Evolutionary conservation across 768 basidiomycete species (phyloP).

Genomic region (Agaricus sinodeliciosus): DNA sequence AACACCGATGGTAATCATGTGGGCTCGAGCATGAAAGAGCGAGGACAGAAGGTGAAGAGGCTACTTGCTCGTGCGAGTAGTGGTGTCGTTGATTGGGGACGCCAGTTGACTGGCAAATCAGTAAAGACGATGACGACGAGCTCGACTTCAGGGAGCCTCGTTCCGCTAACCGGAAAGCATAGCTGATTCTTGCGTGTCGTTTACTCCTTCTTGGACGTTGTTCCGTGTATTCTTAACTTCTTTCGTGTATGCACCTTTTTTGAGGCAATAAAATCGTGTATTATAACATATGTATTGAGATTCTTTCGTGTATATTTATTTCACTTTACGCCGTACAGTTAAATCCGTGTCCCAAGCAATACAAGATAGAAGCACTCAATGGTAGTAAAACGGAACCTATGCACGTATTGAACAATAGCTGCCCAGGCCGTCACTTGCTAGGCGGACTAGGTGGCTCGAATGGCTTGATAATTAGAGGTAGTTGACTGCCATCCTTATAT

Average conservation of each 20-base stretch:
- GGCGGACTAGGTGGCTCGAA: constrained; percentile 11
- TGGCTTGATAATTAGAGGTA: constrained; percentile 47
- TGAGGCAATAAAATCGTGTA: background rate
- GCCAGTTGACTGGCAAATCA: constrained; percentile 13
- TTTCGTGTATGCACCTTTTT: background rate
- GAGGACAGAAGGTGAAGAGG: constrained; percentile 16
- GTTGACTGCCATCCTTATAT: constrained; percentile 53
- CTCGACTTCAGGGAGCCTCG: background rate
- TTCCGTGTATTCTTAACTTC: background rate
- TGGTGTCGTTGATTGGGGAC: constrained; percentile 20
- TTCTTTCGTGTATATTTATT: background rate
- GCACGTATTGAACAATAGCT: background rate
- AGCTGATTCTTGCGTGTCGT: background rate
- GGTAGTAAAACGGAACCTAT: background rate
- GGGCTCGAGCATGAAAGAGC: constrained; percentile 11
- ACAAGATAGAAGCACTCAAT: background rate
- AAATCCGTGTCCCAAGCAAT: background rate
- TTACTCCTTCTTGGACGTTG: background rate
- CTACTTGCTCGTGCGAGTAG: constrained; percentile 19
- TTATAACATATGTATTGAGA: background rate
- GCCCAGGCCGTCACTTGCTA: background rate
- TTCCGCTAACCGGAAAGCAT: background rate
- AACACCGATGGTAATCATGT: background rate
- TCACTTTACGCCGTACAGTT: background rate
- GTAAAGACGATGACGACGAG: background rate